phyloP scores from a whole-genome alignment of 1,284 basidiomycete species.

The Cronartium ribicola region DNA sequence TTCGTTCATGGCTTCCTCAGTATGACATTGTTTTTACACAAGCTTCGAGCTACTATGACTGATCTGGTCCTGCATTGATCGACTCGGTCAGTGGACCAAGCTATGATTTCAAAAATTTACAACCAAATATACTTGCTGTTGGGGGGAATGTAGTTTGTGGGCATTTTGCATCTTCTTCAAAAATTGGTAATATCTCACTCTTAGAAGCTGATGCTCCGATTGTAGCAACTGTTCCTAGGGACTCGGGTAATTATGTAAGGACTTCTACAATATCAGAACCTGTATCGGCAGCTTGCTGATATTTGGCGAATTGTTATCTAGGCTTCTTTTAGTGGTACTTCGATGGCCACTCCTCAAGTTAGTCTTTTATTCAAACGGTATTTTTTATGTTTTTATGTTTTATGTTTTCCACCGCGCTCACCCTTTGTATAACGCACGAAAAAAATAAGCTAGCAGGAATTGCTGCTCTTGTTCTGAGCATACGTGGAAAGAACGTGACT shows the following conservation, averaged over 20 bases:
- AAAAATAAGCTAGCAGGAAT: slow-evolving; percentile 41
- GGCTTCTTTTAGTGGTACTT: slow-evolving; percentile 33
- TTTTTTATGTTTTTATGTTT: too few species aligned
- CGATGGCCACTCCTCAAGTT: slow-evolving; percentile 37
- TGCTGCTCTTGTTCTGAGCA: slow-evolving; percentile 11
- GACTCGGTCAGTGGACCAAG: slow-evolving; percentile 25
- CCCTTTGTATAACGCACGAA: too few species aligned
- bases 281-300: background rate
- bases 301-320: background rate
- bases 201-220: background rate
- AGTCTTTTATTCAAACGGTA: background rate
- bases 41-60: background rate
- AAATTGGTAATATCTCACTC: background rate
- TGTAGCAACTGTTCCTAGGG: slow-evolving; percentile 20
- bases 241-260: slow-evolving; percentile 20
- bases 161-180: background rate
- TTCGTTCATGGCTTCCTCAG: background rate
- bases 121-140: slow-evolving; percentile 30
- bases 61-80: background rate
- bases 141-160: slow-evolving; percentile 33
- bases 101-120: slow-evolving; percentile 20
- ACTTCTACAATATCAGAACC: background rate
- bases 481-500: slow-evolving; percentile 18
- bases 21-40: background rate
- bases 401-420: background rate